These are phyloP conservation scores for Colletotrichum siamense DNA, from an alignment of 2,329 filamentous ascomycete genomes.

Conservation along the genomic window DNA sequence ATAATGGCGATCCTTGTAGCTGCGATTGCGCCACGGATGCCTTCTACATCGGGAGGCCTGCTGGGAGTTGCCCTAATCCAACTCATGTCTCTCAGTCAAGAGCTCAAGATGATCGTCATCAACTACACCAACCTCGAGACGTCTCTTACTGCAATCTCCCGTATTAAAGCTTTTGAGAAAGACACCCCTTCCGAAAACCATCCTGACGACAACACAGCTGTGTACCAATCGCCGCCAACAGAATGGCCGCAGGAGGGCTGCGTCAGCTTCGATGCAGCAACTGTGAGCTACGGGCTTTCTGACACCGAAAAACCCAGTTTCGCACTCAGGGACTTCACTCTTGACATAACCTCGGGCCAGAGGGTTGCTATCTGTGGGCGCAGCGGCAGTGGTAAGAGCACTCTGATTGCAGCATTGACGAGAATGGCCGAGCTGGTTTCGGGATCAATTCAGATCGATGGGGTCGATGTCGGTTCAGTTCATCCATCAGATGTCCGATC, in stretches of 20 bases:
- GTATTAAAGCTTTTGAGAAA: slow-evolving; percentile 35
- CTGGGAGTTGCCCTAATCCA: slow-evolving; percentile 33
- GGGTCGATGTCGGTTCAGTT: neutral
- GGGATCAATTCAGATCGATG: neutral
- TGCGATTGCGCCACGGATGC: slow-evolving; percentile 34
- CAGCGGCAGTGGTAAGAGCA: neutral
- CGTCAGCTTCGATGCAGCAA: neutral
- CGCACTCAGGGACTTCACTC: neutral
- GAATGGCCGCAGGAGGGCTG: neutral
- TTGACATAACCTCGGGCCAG: neutral
- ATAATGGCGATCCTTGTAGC: slow-evolving; percentile 54
- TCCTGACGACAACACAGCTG: neutral
- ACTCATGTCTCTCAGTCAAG: slow-evolving; percentile 30
- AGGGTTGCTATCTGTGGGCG: neutral
- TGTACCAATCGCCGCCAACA: neutral
- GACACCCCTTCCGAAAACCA: slow-evolving; percentile 30
- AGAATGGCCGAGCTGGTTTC: neutral
- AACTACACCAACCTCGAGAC: slow-evolving; percentile 42
- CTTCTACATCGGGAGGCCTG: slow-evolving; percentile 30
- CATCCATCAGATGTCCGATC: neutral
- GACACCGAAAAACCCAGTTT: neutral
- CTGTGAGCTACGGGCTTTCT: neutral
- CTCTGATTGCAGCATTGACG: neutral
- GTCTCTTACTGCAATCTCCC: slow-evolving; percentile 36
- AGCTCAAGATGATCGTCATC: slow-evolving; percentile 33